Evolutionary conservation across 768 basidiomycete species (phyloP).

Genomic region (Harrya chromipes): DNA sequence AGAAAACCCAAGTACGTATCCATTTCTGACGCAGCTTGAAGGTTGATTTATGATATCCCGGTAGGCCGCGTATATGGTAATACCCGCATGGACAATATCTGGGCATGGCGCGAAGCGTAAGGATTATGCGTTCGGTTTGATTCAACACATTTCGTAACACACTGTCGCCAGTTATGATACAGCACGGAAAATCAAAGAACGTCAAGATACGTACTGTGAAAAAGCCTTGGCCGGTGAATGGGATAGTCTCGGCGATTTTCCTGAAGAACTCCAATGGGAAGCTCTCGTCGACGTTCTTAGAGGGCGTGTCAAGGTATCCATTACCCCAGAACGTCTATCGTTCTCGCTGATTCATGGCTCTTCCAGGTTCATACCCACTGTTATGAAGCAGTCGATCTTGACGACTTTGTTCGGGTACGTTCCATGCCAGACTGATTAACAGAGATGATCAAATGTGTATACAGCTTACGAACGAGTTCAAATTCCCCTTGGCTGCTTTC

Average conservation of each 20-base stretch:
- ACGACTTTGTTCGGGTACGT: conserved; percentile 60
- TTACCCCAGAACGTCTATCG: conserved; percentile 35
- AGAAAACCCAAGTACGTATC: conserved; percentile 40
- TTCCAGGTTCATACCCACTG: too few species aligned
- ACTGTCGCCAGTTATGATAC: conserved; percentile 46
- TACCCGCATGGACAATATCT: conserved; percentile 46
- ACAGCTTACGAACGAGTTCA: conserved; percentile 80
- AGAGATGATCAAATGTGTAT: too few species aligned
- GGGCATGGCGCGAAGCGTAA: conserved; percentile 53
- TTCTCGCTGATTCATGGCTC: neutral
- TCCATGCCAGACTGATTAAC: neutral
- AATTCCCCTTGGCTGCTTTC: conserved; percentile 72
- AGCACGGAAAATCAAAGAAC: conserved; percentile 62
- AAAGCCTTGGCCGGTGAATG: conserved; percentile 50
- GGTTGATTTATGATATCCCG: neutral
- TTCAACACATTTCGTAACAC: conserved; percentile 1
- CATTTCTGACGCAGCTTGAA: conserved; percentile 62
- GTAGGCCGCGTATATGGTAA: conserved; percentile 28
- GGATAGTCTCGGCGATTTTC: conserved; percentile 41
- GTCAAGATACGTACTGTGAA: conserved; percentile 71
- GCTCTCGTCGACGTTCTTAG: conserved; percentile 74
- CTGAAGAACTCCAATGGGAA: conserved; percentile 72
- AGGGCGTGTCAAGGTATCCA: conserved; percentile 60
- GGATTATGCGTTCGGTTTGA: conserved; percentile 7
- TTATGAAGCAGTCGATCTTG: conserved; percentile 59